Percentiles rank a stretch among this genome's conserved stretches.
Conservation (phyloP, 345 rosid genomes). For the Bruguiera sexangula region DNA sequence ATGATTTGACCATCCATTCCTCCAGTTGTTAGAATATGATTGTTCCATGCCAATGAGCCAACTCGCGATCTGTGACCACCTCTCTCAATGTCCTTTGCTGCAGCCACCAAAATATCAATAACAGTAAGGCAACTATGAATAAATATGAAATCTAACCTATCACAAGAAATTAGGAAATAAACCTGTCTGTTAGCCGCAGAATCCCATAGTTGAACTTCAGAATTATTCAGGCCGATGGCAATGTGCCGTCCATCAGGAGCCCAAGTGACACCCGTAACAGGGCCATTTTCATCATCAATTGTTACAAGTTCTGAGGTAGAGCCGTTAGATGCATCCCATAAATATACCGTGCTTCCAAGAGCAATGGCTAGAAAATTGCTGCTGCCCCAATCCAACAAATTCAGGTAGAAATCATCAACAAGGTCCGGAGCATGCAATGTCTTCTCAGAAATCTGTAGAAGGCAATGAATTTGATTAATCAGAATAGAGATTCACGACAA, state of each 20-base stretch:
- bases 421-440: constrained; percentile 51
- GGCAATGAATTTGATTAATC: background rate
- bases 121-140: background rate
- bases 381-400: constrained; percentile 40
- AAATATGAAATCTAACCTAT: too few relatives aligned
- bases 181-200: constrained; percentile 21
- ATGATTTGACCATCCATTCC: constrained; percentile 43
- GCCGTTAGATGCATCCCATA: constrained; percentile 24
- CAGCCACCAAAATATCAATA: background rate
- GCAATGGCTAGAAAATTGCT: constrained; percentile 31
- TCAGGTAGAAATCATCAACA: constrained; percentile 51
- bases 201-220: constrained; percentile 35
- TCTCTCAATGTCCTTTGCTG: constrained; percentile 21
- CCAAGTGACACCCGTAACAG: constrained; percentile 35
- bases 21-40: constrained; percentile 30
- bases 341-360: constrained; percentile 22
- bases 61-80: constrained; percentile 32
- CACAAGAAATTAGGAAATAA: background rate
- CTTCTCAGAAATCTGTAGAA: constrained; percentile 40
- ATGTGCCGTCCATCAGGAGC: constrained; percentile 31
- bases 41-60: constrained; percentile 21
- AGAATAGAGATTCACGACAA: background rate
- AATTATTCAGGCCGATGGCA: constrained; percentile 34
- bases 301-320: constrained; percentile 47
- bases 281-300: constrained; percentile 38